phyloP scores from a whole-genome alignment of 1,284 basidiomycete genomes.

The Irpex sp. region DNA sequence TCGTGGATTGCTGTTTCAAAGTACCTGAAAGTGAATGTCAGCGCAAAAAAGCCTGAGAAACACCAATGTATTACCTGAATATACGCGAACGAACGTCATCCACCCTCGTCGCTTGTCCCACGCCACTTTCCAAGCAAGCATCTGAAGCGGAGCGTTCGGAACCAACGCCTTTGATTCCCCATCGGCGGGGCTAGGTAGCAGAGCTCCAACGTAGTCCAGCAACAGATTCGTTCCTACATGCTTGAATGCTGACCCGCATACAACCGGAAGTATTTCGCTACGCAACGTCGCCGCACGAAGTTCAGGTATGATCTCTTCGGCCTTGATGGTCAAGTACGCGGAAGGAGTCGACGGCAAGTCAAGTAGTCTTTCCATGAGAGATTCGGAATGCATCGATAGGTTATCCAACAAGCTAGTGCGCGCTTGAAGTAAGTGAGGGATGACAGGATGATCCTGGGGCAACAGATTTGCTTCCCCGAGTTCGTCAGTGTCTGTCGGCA shows the following conservation, averaged over 20 bases:
- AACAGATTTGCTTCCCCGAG: conserved; percentile 41
- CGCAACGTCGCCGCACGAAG: conserved; percentile 66
- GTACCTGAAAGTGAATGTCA: conserved; percentile 40
- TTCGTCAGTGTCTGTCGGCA: conserved; percentile 46
- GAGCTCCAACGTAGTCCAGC: conserved; percentile 76
- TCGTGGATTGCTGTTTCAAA: conserved; percentile 53
- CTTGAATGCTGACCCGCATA: conserved; percentile 80
- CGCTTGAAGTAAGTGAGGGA: conserved; percentile 60
- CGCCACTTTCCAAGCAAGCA: conserved; percentile 85
- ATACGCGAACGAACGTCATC: conserved; percentile 88
- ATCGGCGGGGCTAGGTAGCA: conserved; percentile 77
- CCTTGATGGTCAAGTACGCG: conserved; percentile 55
- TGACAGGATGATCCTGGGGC: conserved; percentile 54
- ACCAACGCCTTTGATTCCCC: conserved; percentile 40
- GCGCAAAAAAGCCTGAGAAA: too few relatives aligned
- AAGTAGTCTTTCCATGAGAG: conserved; percentile 68
- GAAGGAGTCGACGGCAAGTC: conserved; percentile 49
- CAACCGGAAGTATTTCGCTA: conserved; percentile 69
- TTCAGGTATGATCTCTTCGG: conserved; percentile 48
- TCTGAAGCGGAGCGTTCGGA: conserved; percentile 46
- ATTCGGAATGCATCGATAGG: conserved; percentile 75
- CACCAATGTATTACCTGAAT: conserved; percentile 54
- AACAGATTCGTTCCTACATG: conserved; percentile 79
- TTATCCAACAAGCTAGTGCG: conserved; percentile 69
- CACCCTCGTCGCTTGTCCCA: conserved; percentile 84